Base-by-base conservation (phyloP, 1,284 basidiomycete species). In the Malassezia cuniculi region DNA sequence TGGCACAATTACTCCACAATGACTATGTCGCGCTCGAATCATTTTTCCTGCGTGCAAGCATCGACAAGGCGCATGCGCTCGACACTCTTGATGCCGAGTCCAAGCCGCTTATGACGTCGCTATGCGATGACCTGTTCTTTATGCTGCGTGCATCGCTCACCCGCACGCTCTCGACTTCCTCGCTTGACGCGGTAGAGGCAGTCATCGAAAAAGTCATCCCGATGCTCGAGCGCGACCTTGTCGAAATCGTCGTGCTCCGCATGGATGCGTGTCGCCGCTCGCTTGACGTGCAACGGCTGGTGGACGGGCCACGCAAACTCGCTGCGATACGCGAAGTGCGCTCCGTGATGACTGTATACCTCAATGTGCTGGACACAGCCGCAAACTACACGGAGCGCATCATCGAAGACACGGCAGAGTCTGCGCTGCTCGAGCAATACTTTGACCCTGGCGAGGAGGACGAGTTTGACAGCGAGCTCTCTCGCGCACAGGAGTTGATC, bases 11-110 rank as follows among this genome's bases (percentile, higher is more conserved):
- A 9, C 73, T 89, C 21, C 69, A 69, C 6, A 75, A 74, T 12
- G 86, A 82, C 58, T 95, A 93, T 60, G 74, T 80, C 26, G 86
- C 89, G 1, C 72, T 97, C 43, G 90, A 97, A 66, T 70, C 79
- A 3, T 95, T 87, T 87, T 94, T 89, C 67, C 75, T 81, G 12
- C 78, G 83, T n/a, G 79, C 76, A 9, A 80, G 78, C 41, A 78
- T 93, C 32, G 83, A 90, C 60, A 89, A 89, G 73, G 86, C 81
- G 48, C 16, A 64, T 39, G 28, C 28, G 12, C 21, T 47, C 8
- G 44, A 47, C 15, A 36, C 31, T 16, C 44, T 54, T 2, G 62
- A 66, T 22, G 47, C 50, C 16, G 27, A 36, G 1, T 46, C 52
- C 3, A 47, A 36, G 3, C 57, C 63, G 0, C 48, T 55, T 34